Percentiles rank a stretch among this genome's conserved stretches.
Evolutionary conservation across 2,329 filamentous ascomycete species (phyloP).

Genomic region (Ascochyta clinopodiicola): DNA sequence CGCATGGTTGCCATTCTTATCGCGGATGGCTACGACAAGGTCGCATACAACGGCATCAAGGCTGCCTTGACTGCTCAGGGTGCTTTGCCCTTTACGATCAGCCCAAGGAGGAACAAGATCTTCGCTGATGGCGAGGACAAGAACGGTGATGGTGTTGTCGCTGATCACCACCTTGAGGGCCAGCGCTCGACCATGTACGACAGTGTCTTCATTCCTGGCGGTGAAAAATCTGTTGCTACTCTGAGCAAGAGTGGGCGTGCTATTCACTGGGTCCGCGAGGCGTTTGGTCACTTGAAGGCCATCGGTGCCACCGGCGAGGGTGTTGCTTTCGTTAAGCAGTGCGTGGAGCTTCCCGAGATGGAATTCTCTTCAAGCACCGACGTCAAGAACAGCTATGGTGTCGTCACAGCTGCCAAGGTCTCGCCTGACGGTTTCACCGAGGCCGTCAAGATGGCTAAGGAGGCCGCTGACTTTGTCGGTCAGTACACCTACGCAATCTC

Average conservation of each 20-base stretch:
- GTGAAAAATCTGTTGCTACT: constrained; percentile 66
- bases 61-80: constrained; percentile 66
- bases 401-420: constrained; percentile 69
- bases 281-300: constrained; percentile 81
- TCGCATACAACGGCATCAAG: constrained; percentile 70
- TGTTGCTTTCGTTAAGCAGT: constrained; percentile 65
- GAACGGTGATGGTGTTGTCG: constrained; percentile 60
- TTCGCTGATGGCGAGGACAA: constrained; percentile 66
- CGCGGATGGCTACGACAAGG: constrained; percentile 75
- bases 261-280: constrained; percentile 78
- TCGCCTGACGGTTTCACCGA: constrained; percentile 67
- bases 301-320: constrained; percentile 79
- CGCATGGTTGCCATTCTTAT: constrained; percentile 78
- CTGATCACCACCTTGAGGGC: constrained; percentile 81
- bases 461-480: constrained; percentile 71
- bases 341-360: constrained; percentile 55
- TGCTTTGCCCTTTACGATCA: constrained; percentile 77
- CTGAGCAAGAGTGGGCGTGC: constrained; percentile 74
- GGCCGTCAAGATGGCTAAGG: constrained; percentile 68
- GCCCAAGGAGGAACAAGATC: constrained; percentile 69
- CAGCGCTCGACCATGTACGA: constrained; percentile 84
- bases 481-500: constrained; percentile 73
- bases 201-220: constrained; percentile 77
- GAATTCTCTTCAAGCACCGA: constrained; percentile 57
- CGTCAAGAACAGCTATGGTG: constrained; percentile 74